A percentile compares a stretch with the other conserved stretches of the same genome.
Evolutionary conservation across 352 stramenopile genomes (phyloP).

Genomic region (Phytophthora palmivora): DNA sequence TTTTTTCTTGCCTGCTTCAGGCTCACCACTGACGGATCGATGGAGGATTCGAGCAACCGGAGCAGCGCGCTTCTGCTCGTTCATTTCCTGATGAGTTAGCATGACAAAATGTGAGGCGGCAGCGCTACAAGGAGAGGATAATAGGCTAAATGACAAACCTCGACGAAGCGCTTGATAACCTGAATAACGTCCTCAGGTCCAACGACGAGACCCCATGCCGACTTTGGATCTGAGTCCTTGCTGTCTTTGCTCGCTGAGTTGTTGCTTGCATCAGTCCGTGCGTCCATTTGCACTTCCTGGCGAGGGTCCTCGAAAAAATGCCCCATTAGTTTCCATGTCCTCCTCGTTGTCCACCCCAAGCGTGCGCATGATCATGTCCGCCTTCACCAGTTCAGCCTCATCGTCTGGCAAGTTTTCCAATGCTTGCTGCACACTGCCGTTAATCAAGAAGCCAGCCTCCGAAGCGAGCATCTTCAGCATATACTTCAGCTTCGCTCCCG

Average conservation of each 20-base stretch:
- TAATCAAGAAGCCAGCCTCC: constrained; percentile 91
- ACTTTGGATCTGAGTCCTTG: constrained; percentile 1
- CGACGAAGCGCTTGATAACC: constrained; percentile 89
- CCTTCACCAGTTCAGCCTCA: constrained; percentile 84
- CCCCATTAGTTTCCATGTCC: constrained; percentile 87
- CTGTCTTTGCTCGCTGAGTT: constrained; percentile 11
- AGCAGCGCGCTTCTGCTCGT: constrained; percentile 67
- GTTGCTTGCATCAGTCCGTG: constrained; percentile 26
- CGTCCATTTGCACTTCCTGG: constrained; percentile 56
- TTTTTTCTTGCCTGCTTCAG: constrained; percentile 28
- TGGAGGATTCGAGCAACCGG: constrained; percentile 58
- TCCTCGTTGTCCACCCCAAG: constrained; percentile 87
- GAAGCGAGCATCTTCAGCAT: constrained; percentile 88
- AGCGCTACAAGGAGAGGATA: too few species aligned
- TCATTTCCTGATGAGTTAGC: constrained; percentile 43
- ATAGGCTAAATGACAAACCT: too few species aligned
- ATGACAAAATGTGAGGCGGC: not conserved
- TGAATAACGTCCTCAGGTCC: constrained; percentile 87
- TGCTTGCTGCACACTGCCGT: constrained; percentile 77
- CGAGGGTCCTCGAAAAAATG: constrained; percentile 80
- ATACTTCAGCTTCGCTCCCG: constrained; percentile 84
- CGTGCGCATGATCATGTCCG: constrained; percentile 88
- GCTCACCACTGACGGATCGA: constrained; percentile 32
- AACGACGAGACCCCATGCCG: constrained; percentile 71
- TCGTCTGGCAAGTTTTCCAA: constrained; percentile 78